Evolutionary conservation across 805 yeast genomes (phyloP).

Genomic region (Sugiyamaella mastotermitis): DNA sequence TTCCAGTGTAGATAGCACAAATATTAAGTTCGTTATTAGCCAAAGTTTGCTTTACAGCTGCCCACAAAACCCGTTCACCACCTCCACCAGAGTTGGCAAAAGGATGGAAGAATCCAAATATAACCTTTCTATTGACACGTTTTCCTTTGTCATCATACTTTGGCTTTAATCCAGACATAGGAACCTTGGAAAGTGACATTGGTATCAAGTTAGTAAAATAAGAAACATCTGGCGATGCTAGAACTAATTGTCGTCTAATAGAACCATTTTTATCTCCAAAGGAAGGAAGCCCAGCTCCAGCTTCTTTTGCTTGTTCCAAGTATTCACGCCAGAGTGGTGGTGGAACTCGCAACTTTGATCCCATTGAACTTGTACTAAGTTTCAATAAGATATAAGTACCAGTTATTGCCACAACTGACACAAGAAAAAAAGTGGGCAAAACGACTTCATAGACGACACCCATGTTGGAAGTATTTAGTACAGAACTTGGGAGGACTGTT

Average conservation of each 20-base stretch:
- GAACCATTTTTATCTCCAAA: constrained; percentile 26
- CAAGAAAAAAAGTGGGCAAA: no score
- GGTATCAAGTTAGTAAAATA: constrained; percentile 19
- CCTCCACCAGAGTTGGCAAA: constrained; percentile 97
- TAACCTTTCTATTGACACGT: constrained; percentile 30
- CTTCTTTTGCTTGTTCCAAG: constrained; percentile 18
- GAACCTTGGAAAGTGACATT: constrained; percentile 10
- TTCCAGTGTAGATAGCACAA: constrained; percentile 71
- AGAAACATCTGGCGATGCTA: constrained; percentile 29
- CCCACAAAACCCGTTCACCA: constrained; percentile 96
- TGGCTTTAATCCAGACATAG: constrained; percentile 12
- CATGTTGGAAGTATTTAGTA: no score
- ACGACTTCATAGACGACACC: no score
- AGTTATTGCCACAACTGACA: no score
- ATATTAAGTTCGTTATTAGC: constrained; percentile 42
- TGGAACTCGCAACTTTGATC: constrained; percentile 19
- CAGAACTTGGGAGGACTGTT: no score
- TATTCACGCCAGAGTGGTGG: constrained; percentile 20
- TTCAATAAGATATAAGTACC: constrained; percentile 9
- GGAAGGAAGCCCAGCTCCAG: constrained; percentile 17
- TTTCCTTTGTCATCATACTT: constrained; percentile 16
- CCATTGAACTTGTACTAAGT: constrained; percentile 5
- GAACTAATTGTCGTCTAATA: constrained; percentile 35
- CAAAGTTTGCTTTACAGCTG: constrained; percentile 73
- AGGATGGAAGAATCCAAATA: constrained; percentile 92